Evolutionary conservation across 805 yeast species (phyloP), one percentile per base, ranked within the genome.

Genomic region (Debaryomyces prosopidis): DNA sequence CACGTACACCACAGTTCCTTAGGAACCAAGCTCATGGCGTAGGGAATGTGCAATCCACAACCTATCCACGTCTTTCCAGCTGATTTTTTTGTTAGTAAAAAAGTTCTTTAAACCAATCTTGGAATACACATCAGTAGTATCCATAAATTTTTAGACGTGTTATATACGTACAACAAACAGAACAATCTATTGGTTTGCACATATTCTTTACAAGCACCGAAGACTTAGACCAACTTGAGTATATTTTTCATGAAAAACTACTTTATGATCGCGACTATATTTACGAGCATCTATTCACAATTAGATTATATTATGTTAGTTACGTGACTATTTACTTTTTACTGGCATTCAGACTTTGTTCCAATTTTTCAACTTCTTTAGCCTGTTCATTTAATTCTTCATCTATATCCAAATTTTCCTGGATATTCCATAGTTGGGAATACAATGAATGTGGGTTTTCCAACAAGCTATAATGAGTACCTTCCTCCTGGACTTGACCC

Each of bases 401-500:
- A 42, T 74, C 80, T 39, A 82, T 43, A 41, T 83, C 85, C 44
- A 86, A 66, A 53, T 84, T 79, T 63, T 92, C 97, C 70, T 94
- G 99, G 37, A 95, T 89, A 55, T 84, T 79, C 99, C 99, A 94
- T 58, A 94, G 74, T 48, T 83, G 84, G 17, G 80, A 75, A 66
- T 94, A 94, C 42, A 92, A 70, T 0, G 96, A 84, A 5, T 67
- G 70, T 0, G 72, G 71, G 36, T 69, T 67, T 8, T 62, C 65
- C 40, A 94, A 62, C 27, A 94, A 75, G 18, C 73, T 77, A 30
- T 68, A 64, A 62, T 94, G 99, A 0, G 83, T 81, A 30, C 99
- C 99, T 64, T 89, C 92, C 62, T 94, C 99, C 36, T 77, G 81
- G 12, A 94, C 96, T 4, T 63, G 47, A 7, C 99, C 99, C 42